These are phyloP conservation scores for Fusarium pseudograminearum DNA, from an alignment of 2,329 filamentous ascomycete species.

Conservation along the genomic window DNA sequence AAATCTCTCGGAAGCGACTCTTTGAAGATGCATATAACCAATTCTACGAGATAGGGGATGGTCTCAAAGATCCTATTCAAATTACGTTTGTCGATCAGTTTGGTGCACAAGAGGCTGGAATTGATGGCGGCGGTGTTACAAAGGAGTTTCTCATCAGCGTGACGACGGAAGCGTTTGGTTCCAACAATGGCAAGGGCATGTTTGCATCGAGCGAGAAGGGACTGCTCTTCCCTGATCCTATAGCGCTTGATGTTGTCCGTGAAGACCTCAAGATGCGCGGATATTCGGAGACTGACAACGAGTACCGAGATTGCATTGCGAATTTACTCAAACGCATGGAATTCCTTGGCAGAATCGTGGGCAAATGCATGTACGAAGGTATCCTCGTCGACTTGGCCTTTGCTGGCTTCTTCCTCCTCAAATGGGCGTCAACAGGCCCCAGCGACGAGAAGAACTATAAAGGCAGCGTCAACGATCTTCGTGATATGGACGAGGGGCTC, in stretches of 20 bases:
- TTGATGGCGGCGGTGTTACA: conserved; percentile 95
- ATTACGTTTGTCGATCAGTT: conserved; percentile 97
- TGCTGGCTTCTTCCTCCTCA: conserved; percentile 94
- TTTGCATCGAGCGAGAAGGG: conserved; percentile 90
- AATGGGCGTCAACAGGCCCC: conserved; percentile 84
- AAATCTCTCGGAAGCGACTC: conserved; percentile 80
- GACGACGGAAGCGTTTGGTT: conserved; percentile 83
- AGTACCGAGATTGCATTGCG: conserved; percentile 68
- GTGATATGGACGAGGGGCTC: conserved; percentile 89
- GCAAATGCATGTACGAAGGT: conserved; percentile 97
- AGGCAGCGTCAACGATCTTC: conserved; percentile 92
- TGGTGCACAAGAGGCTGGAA: conserved; percentile 86
- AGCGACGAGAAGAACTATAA: conserved; percentile 79
- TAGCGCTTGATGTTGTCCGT: conserved; percentile 75
- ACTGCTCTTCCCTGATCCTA: conserved; percentile 88
- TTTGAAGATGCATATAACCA: conserved; percentile 88
- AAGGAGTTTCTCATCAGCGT: conserved; percentile 96
- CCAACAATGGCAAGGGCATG: conserved; percentile 62
- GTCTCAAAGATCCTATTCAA: conserved; percentile 93
- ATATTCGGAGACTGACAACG: conserved; percentile 63
- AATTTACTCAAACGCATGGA: conserved; percentile 82
- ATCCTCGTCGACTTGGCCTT: conserved; percentile 95
- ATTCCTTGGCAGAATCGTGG: conserved; percentile 91
- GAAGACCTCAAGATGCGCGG: conserved; percentile 67
- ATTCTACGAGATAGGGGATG: conserved; percentile 84